Base-by-base conservation (phyloP, 768 basidiomycete genomes). In the Cystobasidium tubakii region DNA sequence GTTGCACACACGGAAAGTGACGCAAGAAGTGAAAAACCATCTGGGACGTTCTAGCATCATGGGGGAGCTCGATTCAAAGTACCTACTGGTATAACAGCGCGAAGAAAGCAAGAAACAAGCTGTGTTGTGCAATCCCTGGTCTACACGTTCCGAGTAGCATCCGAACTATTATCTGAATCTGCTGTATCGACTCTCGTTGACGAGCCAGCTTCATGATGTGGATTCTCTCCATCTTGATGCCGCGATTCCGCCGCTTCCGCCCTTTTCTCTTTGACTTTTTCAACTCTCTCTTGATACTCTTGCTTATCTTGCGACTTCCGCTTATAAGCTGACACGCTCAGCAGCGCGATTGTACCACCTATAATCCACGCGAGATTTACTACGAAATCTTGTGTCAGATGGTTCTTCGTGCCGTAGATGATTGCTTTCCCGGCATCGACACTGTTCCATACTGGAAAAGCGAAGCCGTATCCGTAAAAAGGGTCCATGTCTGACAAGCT, bases 361-460 rank as follows among this genome's bases (percentile, higher is more conserved):
- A 76, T 74, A 0, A 79, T 50, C 44, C 76, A 82, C 63, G 78
- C 79, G 9, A 80, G 69, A 71, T 80, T 79, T 54, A 82, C 78
- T 3, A 77, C 77, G 60, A 80, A 82, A 50, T 81, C 78, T 65
- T 81, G 81, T 0, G 75, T 74, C 23, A 81, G 75, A 60, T 81
- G 81, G 62, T 79, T 77, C 75, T 82, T 81, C 10, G 80, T 81
- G 1, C 73, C 79, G 71, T 81, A 81, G 44, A 80, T 79, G 73
- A 81, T 77, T 36, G 76, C 73, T 72, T 82, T 82, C 15, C 77
- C 76, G 15, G 78, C 77, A 65, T 81, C 73, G 19, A 71, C 55
- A 15, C 50, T 36, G 34, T 71, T 71, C 69, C 69, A 71, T 17
- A 71, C 71, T 6, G 75, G 76, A 34, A 64, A 25, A 6, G 77